Evolutionary conservation across 345 rosid genomes (phyloP), one percentile per base, ranked within the genome.

Genomic region (Luvunga scandens): DNA sequence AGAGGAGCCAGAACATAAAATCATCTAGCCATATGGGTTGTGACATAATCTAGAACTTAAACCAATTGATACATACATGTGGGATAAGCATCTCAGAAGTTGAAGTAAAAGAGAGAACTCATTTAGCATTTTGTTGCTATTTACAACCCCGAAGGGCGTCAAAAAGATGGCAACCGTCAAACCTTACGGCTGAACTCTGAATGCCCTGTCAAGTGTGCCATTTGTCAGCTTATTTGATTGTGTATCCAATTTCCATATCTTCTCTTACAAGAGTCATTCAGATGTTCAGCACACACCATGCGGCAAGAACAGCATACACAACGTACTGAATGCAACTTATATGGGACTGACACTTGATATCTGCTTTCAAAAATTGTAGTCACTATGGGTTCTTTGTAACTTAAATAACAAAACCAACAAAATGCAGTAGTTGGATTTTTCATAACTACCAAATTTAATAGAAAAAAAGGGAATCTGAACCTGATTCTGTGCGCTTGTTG

Each of bases 401-500:
- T 76, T 75, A 45, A 57, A 60, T 19, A 66, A 63, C 34, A 30
- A 28, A 66, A 30, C 53, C 9, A 42, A 31, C 8, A 22, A 59
- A 25, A 27, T 12, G 63, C 19, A 10, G 36, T 28, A 28, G 66
- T 28, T 28, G 30, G 36, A 31, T 27, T 28, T 45, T 42, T 45
- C 18, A 13, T 45, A 13, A 4, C 50, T 13, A 45, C 18, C 50
- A 45, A 45, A 45, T 13, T 45, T 45, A 45, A 13, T 3, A 13
- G 18, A 73, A 48, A 30, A n/a, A 38, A 9, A 73, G 73, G 74
- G n/a, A 21, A 73, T 9, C 18, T 0, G 13, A 66, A 88, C 92
- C 92, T 89, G 89, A 83, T 83, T 90, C 72, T 80, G 86, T 60
- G 78, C 67, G 48, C 85, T 83, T 50, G 92, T 79, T 55, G 81